These are phyloP conservation scores for Fragaria nilgerrensis DNA, from an alignment of 306 rosid species.

Conservation along the genomic window DNA sequence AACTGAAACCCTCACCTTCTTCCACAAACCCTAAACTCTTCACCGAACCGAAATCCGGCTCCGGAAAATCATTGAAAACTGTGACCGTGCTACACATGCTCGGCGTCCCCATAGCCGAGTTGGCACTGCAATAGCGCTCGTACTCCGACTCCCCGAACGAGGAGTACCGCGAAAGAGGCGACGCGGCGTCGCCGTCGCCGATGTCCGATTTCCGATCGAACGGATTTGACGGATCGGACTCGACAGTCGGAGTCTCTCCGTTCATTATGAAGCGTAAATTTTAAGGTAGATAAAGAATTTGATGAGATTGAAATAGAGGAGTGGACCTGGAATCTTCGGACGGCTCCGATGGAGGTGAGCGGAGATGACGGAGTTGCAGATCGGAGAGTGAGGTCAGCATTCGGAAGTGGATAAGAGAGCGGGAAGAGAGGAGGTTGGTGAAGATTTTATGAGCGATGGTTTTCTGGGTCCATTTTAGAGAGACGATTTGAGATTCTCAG, in stretches of 20 bases:
- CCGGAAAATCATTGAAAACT: conserved; percentile 58
- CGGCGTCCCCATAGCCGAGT: conserved; percentile 82
- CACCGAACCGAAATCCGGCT: conserved; percentile 47
- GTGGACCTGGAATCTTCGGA: conserved; percentile 31
- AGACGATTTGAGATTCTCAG: not conserved
- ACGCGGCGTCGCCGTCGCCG: conserved; percentile 25
- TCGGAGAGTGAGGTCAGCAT: conserved; percentile 11
- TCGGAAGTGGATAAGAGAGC: not conserved
- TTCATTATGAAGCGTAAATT: conserved; percentile 29
- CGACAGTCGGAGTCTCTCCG: conserved; percentile 37
- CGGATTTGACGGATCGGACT: conserved; percentile 36
- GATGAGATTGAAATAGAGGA: not conserved
- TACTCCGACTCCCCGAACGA: conserved; percentile 86
- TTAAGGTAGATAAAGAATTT: not conserved
- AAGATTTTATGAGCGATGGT: not conserved
- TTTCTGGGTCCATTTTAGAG: not conserved
- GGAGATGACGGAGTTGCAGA: not conserved
- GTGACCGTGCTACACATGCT: conserved; percentile 68
- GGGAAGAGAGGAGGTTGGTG: not conserved
- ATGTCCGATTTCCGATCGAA: conserved; percentile 35
- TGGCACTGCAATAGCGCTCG: conserved; percentile 87
- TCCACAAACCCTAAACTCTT: conserved; percentile 40
- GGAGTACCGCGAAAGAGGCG: conserved; percentile 51
- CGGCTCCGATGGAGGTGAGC: conserved; percentile 10
- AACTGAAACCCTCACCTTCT: conserved; percentile 49